Percentiles rank a stretch among this genome's conserved stretches.
These are phyloP conservation scores for Tuber borchii DNA, from an alignment of 495 filamentous ascomycete genomes.

Conservation along the genomic window DNA sequence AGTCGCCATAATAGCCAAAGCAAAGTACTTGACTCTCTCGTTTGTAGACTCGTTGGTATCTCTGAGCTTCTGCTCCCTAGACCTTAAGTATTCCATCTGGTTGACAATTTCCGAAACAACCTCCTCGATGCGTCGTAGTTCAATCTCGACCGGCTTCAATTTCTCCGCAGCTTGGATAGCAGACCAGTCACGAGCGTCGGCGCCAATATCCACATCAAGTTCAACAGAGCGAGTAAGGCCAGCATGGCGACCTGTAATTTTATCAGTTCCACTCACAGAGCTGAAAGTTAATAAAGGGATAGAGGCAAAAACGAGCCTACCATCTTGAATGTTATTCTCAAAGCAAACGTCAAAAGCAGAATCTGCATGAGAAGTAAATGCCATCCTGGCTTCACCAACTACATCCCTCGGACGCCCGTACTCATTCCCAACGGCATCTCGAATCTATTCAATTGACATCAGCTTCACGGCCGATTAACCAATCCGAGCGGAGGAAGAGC, in stretches of 20 bases:
- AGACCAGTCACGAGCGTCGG: slow-evolving; percentile 96
- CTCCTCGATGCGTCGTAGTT: slow-evolving; percentile 88
- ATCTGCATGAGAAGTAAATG: slow-evolving; percentile 92
- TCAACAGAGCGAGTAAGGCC: slow-evolving; percentile 74
- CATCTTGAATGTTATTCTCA: slow-evolving; percentile 67
- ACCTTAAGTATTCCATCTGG: slow-evolving; percentile 88
- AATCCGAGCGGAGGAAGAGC: slow-evolving; percentile 24
- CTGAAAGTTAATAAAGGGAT: background rate
- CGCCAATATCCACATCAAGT: slow-evolving; percentile 97
- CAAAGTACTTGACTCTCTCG: slow-evolving; percentile 97
- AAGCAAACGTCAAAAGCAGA: slow-evolving; percentile 96
- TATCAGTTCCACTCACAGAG: background rate
- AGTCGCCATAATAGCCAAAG: slow-evolving; percentile 89
- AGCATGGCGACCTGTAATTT: slow-evolving; percentile 35
- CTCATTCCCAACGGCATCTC: slow-evolving; percentile 89
- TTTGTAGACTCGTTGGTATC: slow-evolving; percentile 99
- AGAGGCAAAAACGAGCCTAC: slow-evolving; percentile 50
- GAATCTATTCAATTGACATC: slow-evolving; percentile 57
- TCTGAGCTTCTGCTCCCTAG: slow-evolving; percentile 85
- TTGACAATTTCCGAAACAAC: slow-evolving; percentile 70
- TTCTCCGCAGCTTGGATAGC: slow-evolving; percentile 95
- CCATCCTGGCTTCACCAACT: slow-evolving; percentile 81
- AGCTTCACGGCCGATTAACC: slow-evolving; percentile 16
- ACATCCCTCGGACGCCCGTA: slow-evolving; percentile 87
- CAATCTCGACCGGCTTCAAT: slow-evolving; percentile 93